Base-by-base conservation (phyloP, 345 rosid species). In the Murraya paniculata region DNA sequence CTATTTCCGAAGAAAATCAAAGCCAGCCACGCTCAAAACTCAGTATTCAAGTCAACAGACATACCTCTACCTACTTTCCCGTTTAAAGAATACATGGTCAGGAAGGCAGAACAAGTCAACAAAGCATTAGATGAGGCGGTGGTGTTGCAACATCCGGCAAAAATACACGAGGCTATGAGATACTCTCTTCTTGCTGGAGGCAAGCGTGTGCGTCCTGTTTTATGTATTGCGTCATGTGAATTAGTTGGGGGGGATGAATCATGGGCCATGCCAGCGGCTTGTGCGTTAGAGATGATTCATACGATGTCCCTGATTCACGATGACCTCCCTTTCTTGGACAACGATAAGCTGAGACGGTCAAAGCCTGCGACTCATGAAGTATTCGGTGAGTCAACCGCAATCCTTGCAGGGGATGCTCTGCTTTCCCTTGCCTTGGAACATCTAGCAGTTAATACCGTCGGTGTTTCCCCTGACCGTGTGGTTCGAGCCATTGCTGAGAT, bases 311-410 rank as follows among this genome's bases (percentile, higher is more conserved):
- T 92, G 2, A 88, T 92, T 79, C 92, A 90, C 38, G 93, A 92
- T 3, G 97, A 92, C 27, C 88, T 92, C 50, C 97, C 93, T 9
- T 92, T 93, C 70, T 85, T 92, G 91, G 97, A 90, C 59, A 82
- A 92, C 31, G 97, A 86, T 24, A 91, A 88, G 74, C 74, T 91
- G n/a, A 78, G 91, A 1, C 86, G 93, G 7, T 93, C 94, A 4
- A 85, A 82, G 82, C 97, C 91, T 9, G 85, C 94, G 0, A 90
- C 77, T 68, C 92, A 92, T 79, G 86, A 79, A 72, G 86, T 77
- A 7, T 92, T 77, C 9, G 92, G 92, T 0, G 93, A 91, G 64
- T 89, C 82, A 41, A 87, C 85, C 0, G 93, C 97, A 0, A 78
- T 92, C 73, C 89, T 92, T 13, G 89, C 93, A 0, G 91, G 94